Conservation (phyloP, 139 green algal genomes). For the Micractinium sp. region DNA sequence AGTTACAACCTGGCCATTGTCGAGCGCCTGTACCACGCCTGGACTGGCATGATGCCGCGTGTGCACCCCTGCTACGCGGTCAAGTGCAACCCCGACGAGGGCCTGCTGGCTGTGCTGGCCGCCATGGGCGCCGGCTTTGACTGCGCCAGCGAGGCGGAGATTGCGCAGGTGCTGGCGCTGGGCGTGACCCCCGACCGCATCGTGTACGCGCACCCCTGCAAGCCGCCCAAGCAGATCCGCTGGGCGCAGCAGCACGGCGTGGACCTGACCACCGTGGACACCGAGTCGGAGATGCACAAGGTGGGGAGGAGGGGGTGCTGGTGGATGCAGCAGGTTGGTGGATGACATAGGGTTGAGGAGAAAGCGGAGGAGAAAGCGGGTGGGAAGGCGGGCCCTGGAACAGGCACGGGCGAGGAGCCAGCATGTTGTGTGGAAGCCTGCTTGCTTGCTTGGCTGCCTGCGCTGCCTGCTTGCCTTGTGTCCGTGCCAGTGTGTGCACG, state of each 20-base stretch:
- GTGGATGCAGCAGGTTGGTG: background rate
- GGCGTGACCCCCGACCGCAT: slow-evolving; percentile 83
- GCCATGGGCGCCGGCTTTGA: slow-evolving; percentile 94
- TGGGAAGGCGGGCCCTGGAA: background rate
- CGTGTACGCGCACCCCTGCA: slow-evolving; percentile 96
- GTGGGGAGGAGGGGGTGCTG: background rate
- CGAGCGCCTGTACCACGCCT: slow-evolving; percentile 53
- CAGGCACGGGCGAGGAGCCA: background rate
- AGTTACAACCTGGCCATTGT: slow-evolving; percentile 37
- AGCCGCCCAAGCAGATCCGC: slow-evolving; percentile 85
- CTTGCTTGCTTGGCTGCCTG: background rate
- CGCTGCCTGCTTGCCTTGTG: background rate
- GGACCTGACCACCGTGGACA: slow-evolving; percentile 94
- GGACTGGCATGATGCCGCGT: slow-evolving; percentile 78
- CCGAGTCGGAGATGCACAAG: slow-evolving; percentile 43
- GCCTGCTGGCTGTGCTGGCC: slow-evolving; percentile 83
- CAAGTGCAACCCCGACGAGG: slow-evolving; percentile 94
- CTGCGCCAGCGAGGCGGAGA: slow-evolving; percentile 89
- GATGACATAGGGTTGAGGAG: background rate
- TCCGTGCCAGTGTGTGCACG: no score
- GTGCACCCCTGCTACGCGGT: slow-evolving; percentile 92
- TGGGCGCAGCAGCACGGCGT: slow-evolving; percentile 58
- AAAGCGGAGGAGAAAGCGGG: background rate
- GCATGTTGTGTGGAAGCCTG: background rate
- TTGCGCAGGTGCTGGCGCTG: slow-evolving; percentile 80